phyloP scores from a whole-genome alignment of 345 rosid genomes.

The Ceriops decandra region DNA sequence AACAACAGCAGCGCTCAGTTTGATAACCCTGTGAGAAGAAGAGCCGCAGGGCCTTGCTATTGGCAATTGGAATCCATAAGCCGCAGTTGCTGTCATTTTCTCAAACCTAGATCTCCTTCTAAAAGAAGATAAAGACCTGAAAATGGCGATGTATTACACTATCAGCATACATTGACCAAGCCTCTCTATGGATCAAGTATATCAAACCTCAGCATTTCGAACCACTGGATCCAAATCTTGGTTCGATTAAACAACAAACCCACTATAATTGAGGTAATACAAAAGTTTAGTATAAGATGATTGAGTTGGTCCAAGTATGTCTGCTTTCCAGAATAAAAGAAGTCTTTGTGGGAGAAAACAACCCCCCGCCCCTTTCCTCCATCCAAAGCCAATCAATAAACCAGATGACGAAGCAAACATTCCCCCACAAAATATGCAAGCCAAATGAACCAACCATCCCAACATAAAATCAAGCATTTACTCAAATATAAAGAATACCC shows the following conservation, averaged over 20 bases:
- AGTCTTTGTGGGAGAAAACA: no score
- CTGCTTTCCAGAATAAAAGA: no score
- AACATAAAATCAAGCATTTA: neutral
- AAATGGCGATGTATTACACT: neutral
- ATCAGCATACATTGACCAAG: neutral
- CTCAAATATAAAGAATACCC: constrained; percentile 4
- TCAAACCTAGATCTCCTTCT: constrained; percentile 19
- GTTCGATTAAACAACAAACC: no score
- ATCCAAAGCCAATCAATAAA: no score
- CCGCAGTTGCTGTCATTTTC: constrained; percentile 59
- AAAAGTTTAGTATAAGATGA: no score
- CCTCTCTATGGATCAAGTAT: neutral
- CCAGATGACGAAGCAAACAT: no score
- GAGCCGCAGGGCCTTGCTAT: constrained; percentile 49
- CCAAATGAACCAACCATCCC: neutral
- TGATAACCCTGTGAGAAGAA: constrained; percentile 38
- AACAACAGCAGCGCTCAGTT: constrained; percentile 40
- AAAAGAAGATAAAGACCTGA: constrained; percentile 23
- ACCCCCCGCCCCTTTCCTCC: no score
- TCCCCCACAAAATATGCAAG: neutral
- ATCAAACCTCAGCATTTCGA: no score
- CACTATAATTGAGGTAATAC: no score
- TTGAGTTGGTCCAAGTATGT: no score
- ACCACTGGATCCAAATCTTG: no score
- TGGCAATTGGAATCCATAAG: constrained; percentile 57